Evolutionary conservation across 1,284 basidiomycete genomes (phyloP), one percentile per base, ranked within the genome.

Genomic region (Puccinia brachypodii): DNA sequence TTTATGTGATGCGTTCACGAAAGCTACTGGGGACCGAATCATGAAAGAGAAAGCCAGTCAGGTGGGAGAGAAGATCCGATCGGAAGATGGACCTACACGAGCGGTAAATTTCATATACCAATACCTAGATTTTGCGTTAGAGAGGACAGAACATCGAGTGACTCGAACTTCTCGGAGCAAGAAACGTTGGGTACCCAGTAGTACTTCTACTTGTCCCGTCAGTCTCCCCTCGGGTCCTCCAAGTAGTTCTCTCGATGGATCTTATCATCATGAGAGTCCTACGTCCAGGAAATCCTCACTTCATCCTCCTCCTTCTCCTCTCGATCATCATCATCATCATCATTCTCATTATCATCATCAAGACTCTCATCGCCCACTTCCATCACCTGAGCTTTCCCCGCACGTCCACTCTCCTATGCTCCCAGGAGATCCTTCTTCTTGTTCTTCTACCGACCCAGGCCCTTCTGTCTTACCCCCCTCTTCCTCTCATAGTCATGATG

Each of bases 1-100:
- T 64, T 88, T 99, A 72, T 90, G 92, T 7, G 91, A 92, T 4
- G 96, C 96, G 0, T 88, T 99, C 44, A 85, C 88, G 31, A 87
- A 89, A 62, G 96, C 95, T 3, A 98, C 96, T 3, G 93, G 92
- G 1, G 94, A 98, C 69, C 83, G 84, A 4, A 82, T 86, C 71
- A 85, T 86, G 84, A 83, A 84, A 44, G 85, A 86, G 58, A 86
- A 86, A 79, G 85, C 85, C 16, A 83, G 83, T 58, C 83, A 83
- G 31, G 84, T 86, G 11, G 85, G 85, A 2, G 84, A 85, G 47
- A 82, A 81, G 82, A 86, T 86, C 50, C 83, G 84, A 13, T 60
- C 82, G 19, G 85, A 86, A 64, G 83, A 85, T 66, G 85, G 85
- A 13, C 83, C 84, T 0, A 76, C 79, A 1, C 83, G 81, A 0